A percentile compares a stretch with the other conserved stretches of the same genome.
phyloP scores from a whole-genome alignment of 345 rosid genomes.

The Camelina laxa region DNA sequence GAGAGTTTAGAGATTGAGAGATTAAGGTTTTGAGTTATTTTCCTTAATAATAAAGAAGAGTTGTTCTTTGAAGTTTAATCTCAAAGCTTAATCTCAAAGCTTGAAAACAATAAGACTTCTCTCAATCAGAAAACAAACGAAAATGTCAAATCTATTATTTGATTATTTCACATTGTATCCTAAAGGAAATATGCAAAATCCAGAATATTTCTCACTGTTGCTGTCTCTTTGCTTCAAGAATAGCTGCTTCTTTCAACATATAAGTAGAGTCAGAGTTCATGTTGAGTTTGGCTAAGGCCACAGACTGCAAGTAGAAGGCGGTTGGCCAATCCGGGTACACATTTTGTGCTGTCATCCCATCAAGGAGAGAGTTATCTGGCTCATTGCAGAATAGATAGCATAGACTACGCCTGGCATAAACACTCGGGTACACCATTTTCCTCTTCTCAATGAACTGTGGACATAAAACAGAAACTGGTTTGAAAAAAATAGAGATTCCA shows the following conservation, averaged over 20 bases:
- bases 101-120: too few species aligned
- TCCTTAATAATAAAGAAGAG: too few species aligned
- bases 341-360: constrained; percentile 90
- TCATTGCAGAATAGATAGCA: constrained; percentile 76
- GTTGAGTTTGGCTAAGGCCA: constrained; percentile 81
- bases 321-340: constrained; percentile 86
- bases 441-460: constrained; percentile 73
- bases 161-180: too few species aligned
- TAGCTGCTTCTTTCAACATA: constrained; percentile 82
- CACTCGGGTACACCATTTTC: constrained; percentile 74
- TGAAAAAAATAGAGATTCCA: not conserved
- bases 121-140: too few species aligned
- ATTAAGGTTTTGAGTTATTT: too few species aligned
- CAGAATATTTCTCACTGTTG: constrained; percentile 53
- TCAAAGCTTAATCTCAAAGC: too few species aligned
- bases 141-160: too few species aligned
- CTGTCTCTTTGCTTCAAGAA: constrained; percentile 78
- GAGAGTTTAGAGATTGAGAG: too few species aligned
- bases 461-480: not conserved
- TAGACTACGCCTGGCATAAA: constrained; percentile 87
- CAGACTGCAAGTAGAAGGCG: constrained; percentile 93
- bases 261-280: constrained; percentile 85
- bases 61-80: too few species aligned
- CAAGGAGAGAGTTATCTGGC: constrained; percentile 78
- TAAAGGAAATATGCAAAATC: not conserved